Evolutionary conservation across 2,329 filamentous ascomycete species (phyloP), one percentile per base, ranked within the genome.

Genomic region (Diaporthe sp.): DNA sequence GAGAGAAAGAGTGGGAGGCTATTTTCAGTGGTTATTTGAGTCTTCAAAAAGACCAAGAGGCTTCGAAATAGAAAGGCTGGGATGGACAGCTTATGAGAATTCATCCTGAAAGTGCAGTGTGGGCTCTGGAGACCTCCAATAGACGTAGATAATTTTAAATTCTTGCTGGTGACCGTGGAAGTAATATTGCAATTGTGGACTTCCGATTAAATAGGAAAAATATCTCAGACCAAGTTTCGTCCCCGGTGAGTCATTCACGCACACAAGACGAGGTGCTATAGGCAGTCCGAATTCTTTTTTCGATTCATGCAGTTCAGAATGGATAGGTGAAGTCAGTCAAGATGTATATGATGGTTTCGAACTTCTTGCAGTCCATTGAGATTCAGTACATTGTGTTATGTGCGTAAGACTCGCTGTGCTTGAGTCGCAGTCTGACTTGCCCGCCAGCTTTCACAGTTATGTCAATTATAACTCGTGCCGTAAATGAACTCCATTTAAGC

Each of bases 21-120:
- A 47, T 66, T 15, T 66, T 66, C 42, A 47, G 25, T 66, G 40
- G 60, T 3, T 66, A 47, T n/a, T 4, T 66, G 15, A 66, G 40
- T n/a, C 25, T 47, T 22, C 40, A 66, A 47, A 47, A 66, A 33
- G 40, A 33, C 9, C 28, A 47, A 66, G 40, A 66, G 40, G 40
- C 40, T 19, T 50, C 8, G 15, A 47, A 33, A 4, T 66, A 64
- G 38, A 19, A 45, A 45, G 13, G 28, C 2, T 4, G 58, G 58
- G n/a, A 38, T 7, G 15, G 10, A 58, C 19, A 38, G 30, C 22
- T 58, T 13, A 13, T n/a, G 33, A 38, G n/a, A 19, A 58, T n/a
- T 9, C 19, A 25, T 3, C 22, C 15, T 33, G 13, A 17, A 30
- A 58, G 30, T 33, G 17, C 52, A 55, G 52, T 55, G 52, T 30